Evolutionary conservation across 495 filamentous ascomycete species (phyloP).

Genomic region (Evansstolkia leycettana): DNA sequence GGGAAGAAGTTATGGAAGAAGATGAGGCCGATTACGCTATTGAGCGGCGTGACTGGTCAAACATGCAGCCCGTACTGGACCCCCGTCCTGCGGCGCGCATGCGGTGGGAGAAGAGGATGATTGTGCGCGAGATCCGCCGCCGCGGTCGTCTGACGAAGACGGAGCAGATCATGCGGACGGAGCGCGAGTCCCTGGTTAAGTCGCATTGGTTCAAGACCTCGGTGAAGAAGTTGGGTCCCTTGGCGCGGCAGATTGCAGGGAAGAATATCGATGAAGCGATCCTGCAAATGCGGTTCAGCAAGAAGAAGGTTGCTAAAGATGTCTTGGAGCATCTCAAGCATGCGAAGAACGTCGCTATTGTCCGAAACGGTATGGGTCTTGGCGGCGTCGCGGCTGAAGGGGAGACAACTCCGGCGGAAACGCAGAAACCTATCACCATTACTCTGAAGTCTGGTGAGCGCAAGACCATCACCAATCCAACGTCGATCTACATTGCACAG

Average conservation of each 20-base stretch:
- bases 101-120: conserved; percentile 73
- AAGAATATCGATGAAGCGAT: conserved; percentile 90
- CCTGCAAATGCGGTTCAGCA: conserved; percentile 85
- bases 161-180: conserved; percentile 55
- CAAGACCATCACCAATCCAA: conserved; percentile 53
- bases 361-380: conserved; percentile 75
- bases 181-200: conserved; percentile 52
- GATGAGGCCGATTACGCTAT: conserved; percentile 4
- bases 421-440: conserved; percentile 24
- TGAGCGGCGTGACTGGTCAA: conserved; percentile 30
- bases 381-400: conserved; percentile 11
- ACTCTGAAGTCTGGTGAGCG: conserved; percentile 32
- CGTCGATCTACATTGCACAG: conserved; percentile 72
- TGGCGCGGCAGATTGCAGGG: conserved; percentile 79
- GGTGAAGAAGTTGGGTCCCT: conserved; percentile 72
- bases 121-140: conserved; percentile 54
- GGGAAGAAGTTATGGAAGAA: conserved; percentile 6
- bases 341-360: conserved; percentile 67
- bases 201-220: conserved; percentile 63
- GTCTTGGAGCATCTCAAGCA: conserved; percentile 63
- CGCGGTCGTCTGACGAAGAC: conserved; percentile 53
- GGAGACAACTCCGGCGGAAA: conserved; percentile 25
- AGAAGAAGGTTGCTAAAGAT: conserved; percentile 83
- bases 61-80: conserved; percentile 47
- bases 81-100: conserved; percentile 53